These are phyloP conservation scores for Ceratocystiopsis brevicomis DNA, from an alignment of 2,329 filamentous ascomycete genomes.

Conservation along the genomic window DNA sequence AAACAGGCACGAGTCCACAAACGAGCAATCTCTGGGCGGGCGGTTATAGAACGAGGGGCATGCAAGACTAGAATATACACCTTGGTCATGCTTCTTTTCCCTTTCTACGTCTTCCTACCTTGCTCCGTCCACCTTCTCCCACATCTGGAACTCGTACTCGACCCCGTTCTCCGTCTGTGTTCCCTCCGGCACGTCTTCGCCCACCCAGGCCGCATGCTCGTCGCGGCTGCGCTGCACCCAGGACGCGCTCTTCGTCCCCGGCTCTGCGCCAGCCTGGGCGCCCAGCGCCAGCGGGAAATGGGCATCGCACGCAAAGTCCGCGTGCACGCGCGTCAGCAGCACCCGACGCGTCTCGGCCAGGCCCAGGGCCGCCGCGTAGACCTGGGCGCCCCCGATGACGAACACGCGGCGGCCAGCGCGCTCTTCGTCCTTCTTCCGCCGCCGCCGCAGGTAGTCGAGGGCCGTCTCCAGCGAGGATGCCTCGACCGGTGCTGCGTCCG, in stretches of 20 bases:
- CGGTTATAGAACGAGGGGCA: too few species aligned
- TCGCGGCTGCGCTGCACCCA: constrained; percentile 36
- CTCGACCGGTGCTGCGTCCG: constrained; percentile 28
- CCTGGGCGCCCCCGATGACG: constrained; percentile 76
- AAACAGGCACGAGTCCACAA: too few species aligned
- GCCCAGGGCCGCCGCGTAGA: constrained; percentile 56
- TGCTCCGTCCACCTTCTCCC: constrained; percentile 31
- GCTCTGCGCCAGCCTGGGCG: constrained; percentile 11
- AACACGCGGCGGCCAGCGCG: constrained; percentile 42
- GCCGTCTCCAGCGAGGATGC: constrained; percentile 40
- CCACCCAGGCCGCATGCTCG: constrained; percentile 43
- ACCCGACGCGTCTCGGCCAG: constrained; percentile 39
- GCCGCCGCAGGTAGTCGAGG: constrained; percentile 21
- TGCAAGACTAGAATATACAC: too few species aligned
- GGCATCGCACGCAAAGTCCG: constrained; percentile 59
- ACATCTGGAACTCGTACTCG: constrained; percentile 55
- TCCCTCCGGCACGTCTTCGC: constrained; percentile 39
- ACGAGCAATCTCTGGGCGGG: too few species aligned
- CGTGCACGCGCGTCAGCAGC: constrained; percentile 48
- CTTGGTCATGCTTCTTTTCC: too few species aligned
- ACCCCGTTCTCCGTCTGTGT: constrained; percentile 44
- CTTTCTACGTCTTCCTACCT: too few species aligned
- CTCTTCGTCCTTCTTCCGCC: neutral
- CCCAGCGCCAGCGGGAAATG: constrained; percentile 46
- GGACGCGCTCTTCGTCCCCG: constrained; percentile 11